phyloP scores from a whole-genome alignment of 2,329 filamentous ascomycete genomes.

The Phyllosticta citribraziliensis region DNA sequence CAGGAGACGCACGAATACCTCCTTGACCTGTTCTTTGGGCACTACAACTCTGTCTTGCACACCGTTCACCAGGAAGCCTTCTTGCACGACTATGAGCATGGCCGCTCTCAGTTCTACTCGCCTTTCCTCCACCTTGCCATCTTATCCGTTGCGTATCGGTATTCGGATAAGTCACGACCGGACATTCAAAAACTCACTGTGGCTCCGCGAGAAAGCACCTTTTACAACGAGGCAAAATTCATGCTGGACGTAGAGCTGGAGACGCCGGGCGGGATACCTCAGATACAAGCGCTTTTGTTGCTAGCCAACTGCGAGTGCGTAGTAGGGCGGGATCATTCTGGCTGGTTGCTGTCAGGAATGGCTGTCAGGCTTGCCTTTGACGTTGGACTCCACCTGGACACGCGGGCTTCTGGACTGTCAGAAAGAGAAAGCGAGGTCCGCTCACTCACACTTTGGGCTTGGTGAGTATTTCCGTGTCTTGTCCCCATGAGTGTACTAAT shows the following conservation, averaged over 20 bases:
- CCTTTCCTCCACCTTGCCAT: constrained; percentile 44
- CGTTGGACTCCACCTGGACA: constrained; percentile 32
- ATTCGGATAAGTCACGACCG: constrained; percentile 38
- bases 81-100: constrained; percentile 37
- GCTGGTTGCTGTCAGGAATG: constrained; percentile 43
- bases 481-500: neutral
- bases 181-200: constrained; percentile 41
- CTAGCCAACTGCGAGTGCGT: constrained; percentile 46
- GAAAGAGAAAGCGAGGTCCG: constrained; percentile 36
- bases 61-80: constrained; percentile 43
- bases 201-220: constrained; percentile 40
- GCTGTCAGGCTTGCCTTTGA: constrained; percentile 8
- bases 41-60: constrained; percentile 42
- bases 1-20: constrained; percentile 43
- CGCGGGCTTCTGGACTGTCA: constrained; percentile 25
- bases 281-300: constrained; percentile 42
- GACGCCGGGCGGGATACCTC: constrained; percentile 42
- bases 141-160: constrained; percentile 44
- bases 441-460: constrained; percentile 36
- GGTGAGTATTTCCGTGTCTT: constrained; percentile 13
- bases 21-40: constrained; percentile 42
- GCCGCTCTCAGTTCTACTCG: constrained; percentile 42
- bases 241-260: constrained; percentile 47
- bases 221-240: constrained; percentile 45
- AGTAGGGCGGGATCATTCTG: constrained; percentile 43